Conservation (phyloP, 805 yeast genomes). For the Lachancea meyersii region DNA sequence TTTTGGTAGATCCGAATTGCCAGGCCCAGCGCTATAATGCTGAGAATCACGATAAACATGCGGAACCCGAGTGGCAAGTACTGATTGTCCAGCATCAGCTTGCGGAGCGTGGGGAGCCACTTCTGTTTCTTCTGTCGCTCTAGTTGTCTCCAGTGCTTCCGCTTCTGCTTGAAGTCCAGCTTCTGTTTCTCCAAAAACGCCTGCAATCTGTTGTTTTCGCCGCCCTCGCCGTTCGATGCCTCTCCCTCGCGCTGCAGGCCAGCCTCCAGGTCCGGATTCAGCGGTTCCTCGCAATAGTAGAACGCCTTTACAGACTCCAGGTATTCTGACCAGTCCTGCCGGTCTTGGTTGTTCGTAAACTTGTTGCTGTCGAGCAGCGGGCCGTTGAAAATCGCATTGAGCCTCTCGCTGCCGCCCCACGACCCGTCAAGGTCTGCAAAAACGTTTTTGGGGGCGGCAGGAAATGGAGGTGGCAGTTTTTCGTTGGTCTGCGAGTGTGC, state of each 20-base stretch:
- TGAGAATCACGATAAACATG: constrained; percentile 49
- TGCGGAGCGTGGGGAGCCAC: constrained; percentile 55
- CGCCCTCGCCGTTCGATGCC: constrained; percentile 6
- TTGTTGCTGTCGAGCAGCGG: constrained; percentile 23
- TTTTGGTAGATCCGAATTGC: constrained; percentile 53
- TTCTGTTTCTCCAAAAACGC: constrained; percentile 8
- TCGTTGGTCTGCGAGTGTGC: constrained; percentile 9
- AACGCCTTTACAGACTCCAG: constrained; percentile 25
- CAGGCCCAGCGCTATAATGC: constrained; percentile 63
- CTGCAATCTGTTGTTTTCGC: constrained; percentile 10
- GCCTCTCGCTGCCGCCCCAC: constrained; percentile 70
- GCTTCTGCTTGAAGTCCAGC: constrained; percentile 23
- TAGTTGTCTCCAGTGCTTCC: constrained; percentile 28
- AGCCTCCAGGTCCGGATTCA: constrained; percentile 5
- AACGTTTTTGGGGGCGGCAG: constrained; percentile 12
- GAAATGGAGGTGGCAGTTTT: not conserved
- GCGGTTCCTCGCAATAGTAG: constrained; percentile 15
- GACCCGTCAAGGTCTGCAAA: constrained; percentile 42
- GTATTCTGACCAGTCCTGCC: constrained; percentile 28
- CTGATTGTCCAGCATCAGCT: constrained; percentile 65
- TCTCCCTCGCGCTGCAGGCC: constrained; percentile 9
- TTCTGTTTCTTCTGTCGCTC: constrained; percentile 51
- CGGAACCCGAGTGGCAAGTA: constrained; percentile 76
- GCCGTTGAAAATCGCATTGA: constrained; percentile 43
- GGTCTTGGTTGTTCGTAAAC: constrained; percentile 27